Percentiles rank a stretch among this genome's conserved stretches.
Evolutionary conservation across 306 rosid genomes (phyloP).

Genomic region (Begonia peltatifolia): DNA sequence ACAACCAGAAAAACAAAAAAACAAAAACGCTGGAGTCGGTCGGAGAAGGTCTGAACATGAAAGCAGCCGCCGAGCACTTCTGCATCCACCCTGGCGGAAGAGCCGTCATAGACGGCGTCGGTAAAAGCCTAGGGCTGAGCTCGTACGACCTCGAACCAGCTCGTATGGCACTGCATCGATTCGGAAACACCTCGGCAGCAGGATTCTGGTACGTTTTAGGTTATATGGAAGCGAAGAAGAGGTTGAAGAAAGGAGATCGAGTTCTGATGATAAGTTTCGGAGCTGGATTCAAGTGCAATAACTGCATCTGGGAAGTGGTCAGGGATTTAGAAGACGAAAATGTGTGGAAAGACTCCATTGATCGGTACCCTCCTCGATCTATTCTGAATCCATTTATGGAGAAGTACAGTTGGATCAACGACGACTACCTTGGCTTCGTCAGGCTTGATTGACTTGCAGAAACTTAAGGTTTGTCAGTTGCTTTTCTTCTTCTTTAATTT

Average conservation of each 20-base stretch:
- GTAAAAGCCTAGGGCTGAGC: slow-evolving; percentile 33
- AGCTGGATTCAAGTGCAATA: slow-evolving; percentile 80
- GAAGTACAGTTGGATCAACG: slow-evolving; percentile 60
- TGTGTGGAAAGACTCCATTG: slow-evolving; percentile 52
- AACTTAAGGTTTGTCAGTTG: too few relatives aligned
- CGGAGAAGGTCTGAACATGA: slow-evolving; percentile 35
- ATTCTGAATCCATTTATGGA: slow-evolving; percentile 47
- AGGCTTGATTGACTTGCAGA: slow-evolving; percentile 21
- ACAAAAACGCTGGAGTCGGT: slow-evolving; percentile 6
- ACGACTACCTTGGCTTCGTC: slow-evolving; percentile 46
- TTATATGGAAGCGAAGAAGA: slow-evolving; percentile 86
- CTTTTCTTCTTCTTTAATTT: too few relatives aligned
- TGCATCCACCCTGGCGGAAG: slow-evolving; percentile 75
- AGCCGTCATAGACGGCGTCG: slow-evolving; percentile 70
- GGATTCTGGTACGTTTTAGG: slow-evolving; percentile 83
- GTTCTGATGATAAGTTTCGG: slow-evolving; percentile 78
- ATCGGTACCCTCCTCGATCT: slow-evolving; percentile 39
- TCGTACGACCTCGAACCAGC: slow-evolving; percentile 60
- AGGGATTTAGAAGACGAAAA: slow-evolving; percentile 42
- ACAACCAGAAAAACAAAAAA: not conserved
- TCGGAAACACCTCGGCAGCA: slow-evolving; percentile 79
- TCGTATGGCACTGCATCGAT: slow-evolving; percentile 65
- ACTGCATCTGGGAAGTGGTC: slow-evolving; percentile 69
- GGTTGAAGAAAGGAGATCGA: slow-evolving; percentile 53
- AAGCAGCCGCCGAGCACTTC: slow-evolving; percentile 53